Evolutionary conservation across 345 rosid genomes (phyloP).

Genomic region (Bruguiera gymnorhiza): DNA sequence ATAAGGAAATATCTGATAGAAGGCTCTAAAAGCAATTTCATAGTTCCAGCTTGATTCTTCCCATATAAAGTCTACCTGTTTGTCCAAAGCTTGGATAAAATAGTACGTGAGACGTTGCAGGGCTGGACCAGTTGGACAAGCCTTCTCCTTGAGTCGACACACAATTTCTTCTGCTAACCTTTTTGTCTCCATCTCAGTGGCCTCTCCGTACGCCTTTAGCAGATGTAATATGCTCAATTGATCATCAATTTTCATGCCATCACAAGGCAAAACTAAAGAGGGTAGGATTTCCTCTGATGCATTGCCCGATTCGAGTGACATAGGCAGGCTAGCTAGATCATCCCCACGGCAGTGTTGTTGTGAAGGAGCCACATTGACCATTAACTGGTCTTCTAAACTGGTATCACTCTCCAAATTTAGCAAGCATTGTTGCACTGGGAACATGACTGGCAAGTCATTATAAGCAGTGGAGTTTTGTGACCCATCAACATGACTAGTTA

Average conservation of each 20-base stretch:
- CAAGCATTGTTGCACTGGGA: constrained; percentile 4
- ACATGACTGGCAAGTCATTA: constrained; percentile 11
- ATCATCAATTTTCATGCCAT: constrained; percentile 23
- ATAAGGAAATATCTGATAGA: constrained; percentile 37
- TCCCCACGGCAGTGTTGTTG: constrained; percentile 13
- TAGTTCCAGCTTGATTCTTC: constrained; percentile 31
- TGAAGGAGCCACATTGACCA: constrained; percentile 13
- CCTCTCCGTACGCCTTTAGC: constrained; percentile 46
- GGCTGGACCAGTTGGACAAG: constrained; percentile 26
- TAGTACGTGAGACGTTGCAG: constrained; percentile 27
- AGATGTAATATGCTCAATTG: constrained; percentile 33
- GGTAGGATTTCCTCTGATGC: constrained; percentile 10
- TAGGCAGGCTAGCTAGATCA: constrained; percentile 12
- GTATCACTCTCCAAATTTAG: neutral
- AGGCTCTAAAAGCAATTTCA: constrained; percentile 34
- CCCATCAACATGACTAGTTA: constrained; percentile 5
- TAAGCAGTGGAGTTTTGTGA: neutral
- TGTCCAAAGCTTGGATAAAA: constrained; percentile 26
- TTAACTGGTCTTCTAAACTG: constrained; percentile 10
- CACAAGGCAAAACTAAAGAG: constrained; percentile 24
- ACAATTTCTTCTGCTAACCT: constrained; percentile 25
- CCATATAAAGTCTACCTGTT: constrained; percentile 21
- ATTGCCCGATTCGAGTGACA: constrained; percentile 9
- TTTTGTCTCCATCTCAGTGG: constrained; percentile 23
- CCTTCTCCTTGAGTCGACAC: constrained; percentile 21